Percentiles rank a stretch among this genome's conserved stretches.
phyloP scores from a whole-genome alignment of 139 green algal genomes.

The Parachlorella kessleri region DNA sequence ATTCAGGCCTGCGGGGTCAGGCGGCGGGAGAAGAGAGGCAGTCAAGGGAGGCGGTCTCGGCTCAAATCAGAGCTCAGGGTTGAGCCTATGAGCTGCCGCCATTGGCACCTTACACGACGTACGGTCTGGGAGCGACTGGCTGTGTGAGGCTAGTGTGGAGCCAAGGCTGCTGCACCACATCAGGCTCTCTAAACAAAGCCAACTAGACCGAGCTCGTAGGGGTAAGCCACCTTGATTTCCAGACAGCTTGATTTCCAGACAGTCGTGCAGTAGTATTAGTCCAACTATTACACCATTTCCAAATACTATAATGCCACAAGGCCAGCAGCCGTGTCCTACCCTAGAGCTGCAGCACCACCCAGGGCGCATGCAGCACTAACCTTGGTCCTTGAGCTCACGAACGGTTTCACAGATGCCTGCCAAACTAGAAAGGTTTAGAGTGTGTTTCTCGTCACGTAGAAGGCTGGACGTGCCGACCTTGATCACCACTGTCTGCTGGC shows the following conservation, averaged over 20 bases:
- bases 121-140: background rate
- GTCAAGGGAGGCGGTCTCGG: no score
- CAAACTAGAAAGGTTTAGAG: slow-evolving; percentile 79
- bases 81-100: background rate
- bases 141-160: background rate
- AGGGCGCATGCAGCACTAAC: slow-evolving; percentile 20
- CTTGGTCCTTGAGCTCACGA: slow-evolving; percentile 51
- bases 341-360: background rate
- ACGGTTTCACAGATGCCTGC: slow-evolving; percentile 74
- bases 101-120: background rate
- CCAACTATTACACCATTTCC: no score
- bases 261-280: no score
- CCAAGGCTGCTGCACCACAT: background rate
- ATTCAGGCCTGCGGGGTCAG: slow-evolving; percentile 51
- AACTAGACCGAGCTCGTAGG: background rate
- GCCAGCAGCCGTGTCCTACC: background rate
- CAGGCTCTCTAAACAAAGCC: background rate
- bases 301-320: no score
- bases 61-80: background rate
- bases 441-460: slow-evolving; percentile 67
- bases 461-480: slow-evolving; percentile 91
- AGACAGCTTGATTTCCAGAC: no score
- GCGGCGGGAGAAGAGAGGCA: no score
- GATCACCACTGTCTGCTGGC: slow-evolving; percentile 43
- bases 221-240: no score